Evolutionary conservation across 2,329 filamentous ascomycete species (phyloP), one percentile per base, ranked within the genome.

Genomic region (Aureobasidium lini): DNA sequence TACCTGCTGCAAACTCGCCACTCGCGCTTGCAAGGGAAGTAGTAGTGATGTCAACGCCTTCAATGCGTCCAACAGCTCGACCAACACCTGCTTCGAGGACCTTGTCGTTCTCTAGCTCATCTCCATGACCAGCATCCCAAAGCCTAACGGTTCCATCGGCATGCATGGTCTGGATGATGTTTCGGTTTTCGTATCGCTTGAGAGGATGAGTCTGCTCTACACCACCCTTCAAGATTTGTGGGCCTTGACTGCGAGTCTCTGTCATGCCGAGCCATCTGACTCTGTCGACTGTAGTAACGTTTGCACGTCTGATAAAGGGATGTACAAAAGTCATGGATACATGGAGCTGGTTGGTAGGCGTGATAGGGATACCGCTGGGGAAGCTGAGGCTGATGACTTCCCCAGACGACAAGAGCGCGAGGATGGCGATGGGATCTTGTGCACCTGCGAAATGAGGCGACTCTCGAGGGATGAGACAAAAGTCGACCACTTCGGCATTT

Each of bases 341-440:
- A 68, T 95, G 93, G 6, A 99, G 81, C 73, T 96, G 90, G 67
- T 96, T 96, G 4, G 92, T 96, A 1, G 94, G 91, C 31, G 86
- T 89, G 59, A 97, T 95, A 1, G 90, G 88, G 71, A 92, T 89
- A 31, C 94, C 94, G 49, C 87, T 94, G 0, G 94, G 94, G 69
- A 97, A 97, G 67, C 87, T 95, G 70, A 97, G 76, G 0, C 93
- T 95, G 54, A 95, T 81, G 31, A 97, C 75, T 73, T 97, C 93
- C 23, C 94, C 94, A 1, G 91, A 96, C 0, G 87, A 85, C 3
- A 97, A 77, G 6, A 95, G 76, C 2, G 85, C 83, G 64, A 99
- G 79, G 42, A 95, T 77, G 23, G 91, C 93, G 60, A 97, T 87
- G 0, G 94, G 94, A 69, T 99, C 93, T 70, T 96, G 90, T 11